Base-by-base conservation (phyloP, 1,139 yeast species). In the Hemisphaericaspora xylofermentans region DNA sequence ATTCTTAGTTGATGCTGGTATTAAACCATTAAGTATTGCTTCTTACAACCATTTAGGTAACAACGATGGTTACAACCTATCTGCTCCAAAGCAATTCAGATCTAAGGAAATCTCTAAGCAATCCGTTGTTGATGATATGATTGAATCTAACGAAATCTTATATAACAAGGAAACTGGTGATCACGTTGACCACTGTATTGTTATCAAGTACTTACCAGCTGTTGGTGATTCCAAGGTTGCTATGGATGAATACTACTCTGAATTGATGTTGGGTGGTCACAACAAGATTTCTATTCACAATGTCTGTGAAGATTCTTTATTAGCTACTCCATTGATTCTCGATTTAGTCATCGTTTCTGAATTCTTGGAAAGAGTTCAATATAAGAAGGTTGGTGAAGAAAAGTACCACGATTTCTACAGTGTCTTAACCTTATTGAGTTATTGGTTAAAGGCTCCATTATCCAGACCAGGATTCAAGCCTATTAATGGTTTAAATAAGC, bases 201-300 rank as follows among this genome's bases (percentile, higher is more conserved):
- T 91, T 50, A 91, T 91, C 72, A 91, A 91, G 71, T 89, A 91
- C 65, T 71, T 91, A 60, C 86, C 88, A 46, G 97, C 97, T 8
- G 97, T 91, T 42, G 96, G 96, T 36, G 98, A 91, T 66, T 83
- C 95, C 52, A 91, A 91, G 76, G 96, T 91, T 49, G 98, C 98
- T 42, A 91, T 91, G 97, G 98, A 91, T 66, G 97, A 91, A 72
- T 91, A 91, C 70, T 88, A 89, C 72, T 85, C 95, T 46, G 97
- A 91, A 68, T 81, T 91, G 63, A 89, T 91, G 97, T 78, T 91
- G 57, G 98, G 98, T 48, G 98, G 98, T 37, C 97, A 89, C 71
- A 91, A 89, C 73, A 85, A 93, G 63, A 86, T 91, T 51, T 82
- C 94, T 43, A 85, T 91, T 60, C 96, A 89, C 71, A 91, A 91